Conservation (phyloP, 306 rosid species). For the Abrus pulchellus region DNA sequence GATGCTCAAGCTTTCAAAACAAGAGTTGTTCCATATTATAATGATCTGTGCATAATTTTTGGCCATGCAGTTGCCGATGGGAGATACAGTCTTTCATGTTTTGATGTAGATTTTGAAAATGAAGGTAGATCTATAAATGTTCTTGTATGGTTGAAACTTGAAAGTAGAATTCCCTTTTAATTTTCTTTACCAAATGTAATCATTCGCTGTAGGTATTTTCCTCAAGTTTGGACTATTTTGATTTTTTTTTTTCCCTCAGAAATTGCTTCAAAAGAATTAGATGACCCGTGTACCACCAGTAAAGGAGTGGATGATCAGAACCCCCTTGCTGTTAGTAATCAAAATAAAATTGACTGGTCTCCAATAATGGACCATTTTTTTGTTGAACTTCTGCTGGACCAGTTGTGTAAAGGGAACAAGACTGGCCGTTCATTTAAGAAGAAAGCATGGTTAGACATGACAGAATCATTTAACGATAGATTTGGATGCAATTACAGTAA, state of each 20-base stretch:
- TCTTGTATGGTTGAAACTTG: conserved; percentile 28
- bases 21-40: conserved; percentile 51
- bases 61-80: conserved; percentile 74
- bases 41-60: conserved; percentile 64
- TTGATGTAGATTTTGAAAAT: conserved; percentile 53
- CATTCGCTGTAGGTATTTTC: background rate
- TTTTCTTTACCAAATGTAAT: conserved; percentile 1
- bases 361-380: conserved; percentile 62
- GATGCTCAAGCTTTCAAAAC: conserved; percentile 56
- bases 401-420: conserved; percentile 61
- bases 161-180: conserved; percentile 23
- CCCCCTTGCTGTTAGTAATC: conserved; percentile 14
- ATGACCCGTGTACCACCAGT: conserved; percentile 39
- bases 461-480: conserved; percentile 54
- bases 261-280: conserved; percentile 48
- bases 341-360: conserved; percentile 56
- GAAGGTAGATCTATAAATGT: conserved; percentile 46
- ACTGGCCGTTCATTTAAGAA: conserved; percentile 57
- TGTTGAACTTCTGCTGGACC: conserved; percentile 64
- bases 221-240: conserved; percentile 17
- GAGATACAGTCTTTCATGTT: conserved; percentile 73
- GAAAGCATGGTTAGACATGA: conserved; percentile 65
- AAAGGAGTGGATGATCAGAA: conserved; percentile 46
- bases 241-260: conserved; percentile 34
- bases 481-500: conserved; percentile 54